A percentile compares a stretch with the other conserved stretches of the same genome.
phyloP scores from a whole-genome alignment of 2,329 filamentous ascomycete species.

The Epicoccum nigrum region DNA sequence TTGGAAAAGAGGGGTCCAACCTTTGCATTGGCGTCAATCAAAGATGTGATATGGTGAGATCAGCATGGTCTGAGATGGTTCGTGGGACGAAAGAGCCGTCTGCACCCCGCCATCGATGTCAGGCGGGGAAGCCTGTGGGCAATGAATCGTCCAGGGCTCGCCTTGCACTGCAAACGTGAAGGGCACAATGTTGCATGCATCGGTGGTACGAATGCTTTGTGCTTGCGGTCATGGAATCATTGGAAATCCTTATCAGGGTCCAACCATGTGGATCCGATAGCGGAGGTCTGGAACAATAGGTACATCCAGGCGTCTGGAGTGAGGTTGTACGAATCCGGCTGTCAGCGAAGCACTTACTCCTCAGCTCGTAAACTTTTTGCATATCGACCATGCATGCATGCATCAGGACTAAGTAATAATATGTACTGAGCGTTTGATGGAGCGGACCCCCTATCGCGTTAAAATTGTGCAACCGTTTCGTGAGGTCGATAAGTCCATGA shows the following conservation, averaged over 20 bases:
- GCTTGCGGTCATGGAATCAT: background rate
- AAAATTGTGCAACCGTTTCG: constrained; percentile 15
- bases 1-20: constrained; percentile 16
- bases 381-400: constrained; percentile 12
- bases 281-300: background rate
- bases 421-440: background rate
- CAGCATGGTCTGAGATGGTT: constrained; percentile 11
- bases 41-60: constrained; percentile 6
- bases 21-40: constrained; percentile 9
- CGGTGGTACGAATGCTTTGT: background rate
- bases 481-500: background rate
- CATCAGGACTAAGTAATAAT: background rate
- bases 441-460: constrained; percentile 22
- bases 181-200: constrained; percentile 5
- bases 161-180: background rate
- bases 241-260: constrained; percentile 5
- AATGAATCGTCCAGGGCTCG: background rate
- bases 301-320: constrained; percentile 11
- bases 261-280: constrained; percentile 2
- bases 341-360: background rate
- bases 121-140: constrained; percentile 1
- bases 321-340: constrained; percentile 3
- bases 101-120: constrained; percentile 9
- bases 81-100: background rate
- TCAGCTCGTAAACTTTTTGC: constrained; percentile 11